Base-by-base conservation (phyloP, 1,139 yeast genomes). In the Yamadazyma jaroonii region DNA sequence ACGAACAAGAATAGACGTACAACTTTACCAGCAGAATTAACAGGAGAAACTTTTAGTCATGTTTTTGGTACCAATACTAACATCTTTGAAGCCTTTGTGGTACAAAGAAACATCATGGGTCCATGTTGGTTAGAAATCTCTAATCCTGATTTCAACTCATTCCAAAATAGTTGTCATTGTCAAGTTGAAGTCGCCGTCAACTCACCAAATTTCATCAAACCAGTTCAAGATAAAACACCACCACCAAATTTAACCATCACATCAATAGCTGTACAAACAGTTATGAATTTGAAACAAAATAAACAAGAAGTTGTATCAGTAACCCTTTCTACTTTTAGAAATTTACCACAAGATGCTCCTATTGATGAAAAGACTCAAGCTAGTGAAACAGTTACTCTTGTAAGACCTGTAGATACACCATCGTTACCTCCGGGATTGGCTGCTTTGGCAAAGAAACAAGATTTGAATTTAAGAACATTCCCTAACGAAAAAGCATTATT, bases 51-150 rank as follows among this genome's bases (percentile, higher is more conserved):
- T 0, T 90, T 86, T 55, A 66, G 74, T 15, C 84, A 77, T 42
- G 87, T 88, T 3, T 89, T 90, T 63, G 98, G 98, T 33, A 72
- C 88, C 4, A 77, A 73, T 42, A 64, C 94, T 3, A 74, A 74
- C 41, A 69, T 87, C 29, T 89, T 92, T 60, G 98, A 92, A 62
- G 75, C 88, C 10, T 88, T 92, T 62, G 95, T 88, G 9, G 56
- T 89, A 23, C 87, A 84, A 56, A 75, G 86, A 49, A 81, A 84
- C 47, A 73, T 92, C 30, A 89, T 89, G 96, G 99, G 99, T 5
- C 99, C 99, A 1, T 89, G 98, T 56, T 92, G 98, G 98, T 67
- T 92, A 37, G 84, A 84, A 38, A 69, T 94, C 35, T 67, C 72
- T 30, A 71, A 76, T 34, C 84, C 84, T 32, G 79, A 83, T 47